Evolutionary conservation across 352 stramenopile genomes (phyloP), one percentile per base, ranked within the genome.

Genomic region (Phytophthora citrophthora): DNA sequence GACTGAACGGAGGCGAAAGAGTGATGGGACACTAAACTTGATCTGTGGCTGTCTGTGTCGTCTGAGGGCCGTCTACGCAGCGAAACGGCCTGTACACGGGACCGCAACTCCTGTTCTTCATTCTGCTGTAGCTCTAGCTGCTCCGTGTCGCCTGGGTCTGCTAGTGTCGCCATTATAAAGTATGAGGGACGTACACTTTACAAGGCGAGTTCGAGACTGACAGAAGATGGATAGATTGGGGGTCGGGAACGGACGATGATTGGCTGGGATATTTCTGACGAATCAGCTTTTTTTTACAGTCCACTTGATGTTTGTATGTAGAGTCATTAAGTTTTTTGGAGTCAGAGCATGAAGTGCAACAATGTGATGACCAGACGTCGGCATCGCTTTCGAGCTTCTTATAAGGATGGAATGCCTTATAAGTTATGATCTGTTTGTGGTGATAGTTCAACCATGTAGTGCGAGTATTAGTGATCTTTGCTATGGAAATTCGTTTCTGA

Each of bases 71-170:
- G 71, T 45, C 78, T 50, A 8, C 78, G 76, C 50, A 68, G 64
- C 5, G 71, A 81, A 39, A 88, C 73, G 13, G 81, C 74, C 32
- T 77, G 60, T n/a, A 88, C 78, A 8, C 78, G 78, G 9, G 78
- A 79, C 15, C 68, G 76, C 45, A 78, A 53, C 24, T 52, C 44
- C 15, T 73, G 69, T 3, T 76, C 66, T 1, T 74, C 29, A 11
- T 10, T 13, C 41, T 76, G 56, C 24, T 52, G 39, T 12, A 70
- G 69, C 4, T 76, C 66, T 1, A 72, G 65, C 18, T 77, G 54
- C 24, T 40, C 44, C 27, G 36, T 41, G 16, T 60, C 46, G 3
- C 10, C 51, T 20, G 46, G 40, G 62, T 47, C 31, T 26, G 15
- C 29, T 31, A n/a, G 18, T n/a, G 57, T 59, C 43, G 52, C 39